Conservation (phyloP, 2,329 filamentous ascomycete species). For the Curvularia verruculosa region DNA sequence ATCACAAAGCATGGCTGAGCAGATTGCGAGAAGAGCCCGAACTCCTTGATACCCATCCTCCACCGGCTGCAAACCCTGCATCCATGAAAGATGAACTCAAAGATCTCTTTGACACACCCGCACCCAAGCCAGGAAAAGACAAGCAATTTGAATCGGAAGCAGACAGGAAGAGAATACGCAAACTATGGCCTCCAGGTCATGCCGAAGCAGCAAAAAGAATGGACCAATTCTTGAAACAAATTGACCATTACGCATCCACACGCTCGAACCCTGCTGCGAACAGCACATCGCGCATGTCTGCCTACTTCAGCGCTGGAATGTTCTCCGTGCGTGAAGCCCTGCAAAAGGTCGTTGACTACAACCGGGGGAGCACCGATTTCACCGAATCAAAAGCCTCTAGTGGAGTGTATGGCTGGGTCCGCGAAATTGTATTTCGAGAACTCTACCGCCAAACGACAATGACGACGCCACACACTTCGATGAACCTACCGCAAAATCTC, state of each 20-base stretch:
- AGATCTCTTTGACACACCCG: conserved; percentile 38
- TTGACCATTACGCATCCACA: conserved; percentile 49
- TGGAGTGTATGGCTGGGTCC: conserved; percentile 55
- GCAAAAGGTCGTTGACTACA: conserved; percentile 50
- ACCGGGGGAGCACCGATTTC: conserved; percentile 53
- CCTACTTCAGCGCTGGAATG: conserved; percentile 56
- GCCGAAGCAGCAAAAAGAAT: conserved; percentile 52
- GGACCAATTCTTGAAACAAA: conserved; percentile 51
- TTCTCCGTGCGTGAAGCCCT: conserved; percentile 56
- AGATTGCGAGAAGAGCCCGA: conserved; percentile 52
- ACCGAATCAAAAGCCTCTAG: conserved; percentile 45
- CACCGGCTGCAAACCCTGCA: conserved; percentile 50
- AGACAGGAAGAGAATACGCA: conserved; percentile 50
- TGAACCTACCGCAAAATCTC: conserved; percentile 59
- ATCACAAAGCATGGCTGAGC: conserved; percentile 56
- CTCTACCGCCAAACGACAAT: conserved; percentile 58
- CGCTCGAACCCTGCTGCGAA: conserved; percentile 53
- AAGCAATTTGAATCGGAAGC: conserved; percentile 51
- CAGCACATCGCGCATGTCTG: conserved; percentile 51
- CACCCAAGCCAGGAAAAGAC: conserved; percentile 48
- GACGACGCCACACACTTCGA: conserved; percentile 55
- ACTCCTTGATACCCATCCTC: conserved; percentile 52
- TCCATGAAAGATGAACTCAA: conserved; percentile 37
- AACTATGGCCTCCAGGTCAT: conserved; percentile 55
- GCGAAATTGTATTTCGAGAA: conserved; percentile 59